phyloP scores from a whole-genome alignment of 225 moss, liverwort and hornwort genomes.

The Asterella californica region DNA sequence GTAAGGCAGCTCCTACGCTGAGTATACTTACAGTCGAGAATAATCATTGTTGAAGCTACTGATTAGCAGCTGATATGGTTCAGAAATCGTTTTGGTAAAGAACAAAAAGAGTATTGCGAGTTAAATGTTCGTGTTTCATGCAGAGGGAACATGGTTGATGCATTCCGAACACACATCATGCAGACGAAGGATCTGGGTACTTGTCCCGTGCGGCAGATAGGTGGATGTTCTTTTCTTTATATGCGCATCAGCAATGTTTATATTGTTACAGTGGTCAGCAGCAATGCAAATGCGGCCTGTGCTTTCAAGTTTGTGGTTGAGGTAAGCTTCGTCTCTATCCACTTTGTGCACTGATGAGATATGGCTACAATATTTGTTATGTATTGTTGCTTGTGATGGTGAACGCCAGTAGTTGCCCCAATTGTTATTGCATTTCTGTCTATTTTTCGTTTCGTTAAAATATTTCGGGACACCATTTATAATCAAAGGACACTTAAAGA shows the following conservation, averaged over 20 bases:
- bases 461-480: not conserved
- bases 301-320: constrained; percentile 60
- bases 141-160: constrained; percentile 62
- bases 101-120: not conserved
- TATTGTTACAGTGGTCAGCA: constrained; percentile 57
- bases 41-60: not conserved
- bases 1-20: not conserved
- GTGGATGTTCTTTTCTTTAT: constrained; percentile 56
- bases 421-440: not conserved
- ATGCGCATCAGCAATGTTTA: constrained; percentile 65
- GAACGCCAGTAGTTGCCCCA: not conserved
- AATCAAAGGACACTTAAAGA: too few species aligned
- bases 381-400: not conserved
- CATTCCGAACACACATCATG: constrained; percentile 56
- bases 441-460: not conserved
- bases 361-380: not conserved
- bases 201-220: constrained; percentile 57
- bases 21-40: not conserved
- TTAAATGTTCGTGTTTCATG: constrained; percentile 2
- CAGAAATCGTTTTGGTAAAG: not conserved
- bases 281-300: constrained; percentile 59
- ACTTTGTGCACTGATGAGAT: too few species aligned
- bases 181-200: constrained; percentile 62
- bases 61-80: not conserved
- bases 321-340: constrained; percentile 19